Evolutionary conservation across 257 asterid species (phyloP).

Genomic region (Jacaranda copaia): DNA sequence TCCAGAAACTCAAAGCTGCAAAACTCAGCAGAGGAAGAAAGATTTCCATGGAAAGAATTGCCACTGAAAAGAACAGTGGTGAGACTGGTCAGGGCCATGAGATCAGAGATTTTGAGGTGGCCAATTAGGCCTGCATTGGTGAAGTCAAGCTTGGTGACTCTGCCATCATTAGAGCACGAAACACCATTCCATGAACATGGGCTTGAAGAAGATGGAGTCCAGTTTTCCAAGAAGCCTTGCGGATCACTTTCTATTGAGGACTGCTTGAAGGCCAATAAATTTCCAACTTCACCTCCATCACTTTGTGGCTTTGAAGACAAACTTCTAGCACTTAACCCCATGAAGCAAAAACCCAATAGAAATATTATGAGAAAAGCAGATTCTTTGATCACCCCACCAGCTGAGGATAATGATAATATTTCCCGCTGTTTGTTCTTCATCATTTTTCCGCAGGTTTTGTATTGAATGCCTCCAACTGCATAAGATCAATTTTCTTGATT

Average conservation of each 20-base stretch:
- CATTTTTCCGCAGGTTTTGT: conserved; percentile 35
- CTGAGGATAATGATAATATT: conserved; percentile 29
- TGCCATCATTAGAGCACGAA: conserved; percentile 66
- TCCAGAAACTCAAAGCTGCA: conserved; percentile 79
- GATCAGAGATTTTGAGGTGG: conserved; percentile 59
- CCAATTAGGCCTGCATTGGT: conserved; percentile 68
- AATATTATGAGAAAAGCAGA: conserved; percentile 44
- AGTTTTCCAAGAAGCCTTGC: conserved; percentile 58
- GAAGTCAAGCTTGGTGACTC: conserved; percentile 64
- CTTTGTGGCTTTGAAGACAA: conserved; percentile 33
- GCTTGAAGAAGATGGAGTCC: conserved; percentile 62
- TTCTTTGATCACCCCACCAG: conserved; percentile 43
- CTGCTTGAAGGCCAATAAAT: conserved; percentile 63
- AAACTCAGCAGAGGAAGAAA: conserved; percentile 49
- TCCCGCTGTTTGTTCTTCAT: conserved; percentile 43
- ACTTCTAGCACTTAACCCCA: conserved; percentile 52
- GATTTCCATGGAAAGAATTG: conserved; percentile 74
- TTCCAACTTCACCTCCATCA: conserved; percentile 47
- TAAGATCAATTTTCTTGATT: conserved; percentile 36
- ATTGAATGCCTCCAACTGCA: conserved; percentile 44
- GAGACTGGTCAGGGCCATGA: conserved; percentile 60
- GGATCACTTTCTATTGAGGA: conserved; percentile 76
- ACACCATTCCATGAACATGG: conserved; percentile 85
- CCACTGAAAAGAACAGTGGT: conserved; percentile 59
- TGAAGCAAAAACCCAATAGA: conserved; percentile 45